These are phyloP conservation scores for Carex kokanica DNA, from an alignment of 176 grass and related monocot species.

Conservation along the genomic window DNA sequence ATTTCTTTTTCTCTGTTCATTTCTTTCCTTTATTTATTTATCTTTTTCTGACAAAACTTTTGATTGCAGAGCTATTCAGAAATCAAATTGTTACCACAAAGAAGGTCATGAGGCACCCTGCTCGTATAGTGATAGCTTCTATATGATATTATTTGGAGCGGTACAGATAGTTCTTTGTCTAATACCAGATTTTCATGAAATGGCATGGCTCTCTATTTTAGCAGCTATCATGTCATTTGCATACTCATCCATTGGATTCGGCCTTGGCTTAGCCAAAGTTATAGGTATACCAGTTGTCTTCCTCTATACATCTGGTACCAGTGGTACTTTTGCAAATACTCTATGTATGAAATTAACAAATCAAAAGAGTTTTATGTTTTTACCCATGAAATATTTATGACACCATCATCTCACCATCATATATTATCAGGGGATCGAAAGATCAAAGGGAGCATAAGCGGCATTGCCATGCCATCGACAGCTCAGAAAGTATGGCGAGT, in stretches of 20 bases:
- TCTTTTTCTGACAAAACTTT: conserved; percentile 3
- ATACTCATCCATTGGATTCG: conserved; percentile 65
- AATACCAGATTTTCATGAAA: conserved; percentile 69
- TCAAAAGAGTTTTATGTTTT: background rate
- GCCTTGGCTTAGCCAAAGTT: conserved; percentile 72
- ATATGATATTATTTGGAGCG: conserved; percentile 67
- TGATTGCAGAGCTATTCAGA: conserved; percentile 54
- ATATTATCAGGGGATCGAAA: background rate
- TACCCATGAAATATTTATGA: background rate
- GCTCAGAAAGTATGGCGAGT: conserved; percentile 38
- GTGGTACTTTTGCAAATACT: background rate
- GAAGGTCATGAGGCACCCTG: conserved; percentile 52
- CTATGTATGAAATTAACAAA: background rate
- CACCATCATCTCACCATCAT: background rate
- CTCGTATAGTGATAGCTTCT: conserved; percentile 43
- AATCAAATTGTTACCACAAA: conserved; percentile 62
- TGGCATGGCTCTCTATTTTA: conserved; percentile 68
- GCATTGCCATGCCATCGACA: background rate
- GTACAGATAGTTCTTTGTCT: conserved; percentile 59
- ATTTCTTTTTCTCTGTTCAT: background rate
- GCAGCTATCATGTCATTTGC: conserved; percentile 79
- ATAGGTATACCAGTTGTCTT: conserved; percentile 33
- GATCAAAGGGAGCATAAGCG: background rate
- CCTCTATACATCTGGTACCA: background rate
- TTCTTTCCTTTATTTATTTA: background rate